Conservation (phyloP, 1,139 yeast genomes). For the Debaryomyces nepalensis region DNA sequence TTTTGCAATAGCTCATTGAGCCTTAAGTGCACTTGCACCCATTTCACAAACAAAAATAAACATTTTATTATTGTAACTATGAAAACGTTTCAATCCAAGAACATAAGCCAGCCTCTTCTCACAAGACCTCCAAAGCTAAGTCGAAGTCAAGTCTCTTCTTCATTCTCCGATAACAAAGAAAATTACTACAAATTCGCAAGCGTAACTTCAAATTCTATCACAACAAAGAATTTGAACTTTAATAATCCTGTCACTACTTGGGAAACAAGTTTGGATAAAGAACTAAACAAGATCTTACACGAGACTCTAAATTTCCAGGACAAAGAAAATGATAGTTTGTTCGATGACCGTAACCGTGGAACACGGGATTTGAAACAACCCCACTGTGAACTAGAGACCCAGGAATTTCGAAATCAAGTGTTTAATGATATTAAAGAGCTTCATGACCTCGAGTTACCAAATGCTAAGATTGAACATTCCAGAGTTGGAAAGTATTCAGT, state of each 20-base stretch:
- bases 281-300: constrained; percentile 12
- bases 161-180: constrained; percentile 5
- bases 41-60: constrained; percentile 6
- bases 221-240: constrained; percentile 1
- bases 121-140: neutral
- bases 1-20: neutral
- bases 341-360: constrained; percentile 11
- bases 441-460: constrained; percentile 2
- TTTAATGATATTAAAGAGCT: neutral
- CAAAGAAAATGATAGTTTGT: constrained; percentile 9
- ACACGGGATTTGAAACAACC: constrained; percentile 6
- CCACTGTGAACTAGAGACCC: neutral
- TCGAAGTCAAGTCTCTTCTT: neutral
- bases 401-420: neutral
- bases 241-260: neutral
- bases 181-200: constrained; percentile 5
- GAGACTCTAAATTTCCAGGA: constrained; percentile 9
- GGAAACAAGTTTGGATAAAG: constrained; percentile 13
- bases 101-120: constrained; percentile 5
- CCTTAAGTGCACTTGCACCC: constrained; percentile 9
- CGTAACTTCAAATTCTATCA: constrained; percentile 6
- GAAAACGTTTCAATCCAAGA: constrained; percentile 6
- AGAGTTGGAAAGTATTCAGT: constrained; percentile 2
- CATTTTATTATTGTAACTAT: constrained; percentile 1
- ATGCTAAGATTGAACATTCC: neutral